These are phyloP conservation scores for Scorias spongiosa DNA, from an alignment of 2,329 filamentous ascomycete genomes.

Conservation along the genomic window DNA sequence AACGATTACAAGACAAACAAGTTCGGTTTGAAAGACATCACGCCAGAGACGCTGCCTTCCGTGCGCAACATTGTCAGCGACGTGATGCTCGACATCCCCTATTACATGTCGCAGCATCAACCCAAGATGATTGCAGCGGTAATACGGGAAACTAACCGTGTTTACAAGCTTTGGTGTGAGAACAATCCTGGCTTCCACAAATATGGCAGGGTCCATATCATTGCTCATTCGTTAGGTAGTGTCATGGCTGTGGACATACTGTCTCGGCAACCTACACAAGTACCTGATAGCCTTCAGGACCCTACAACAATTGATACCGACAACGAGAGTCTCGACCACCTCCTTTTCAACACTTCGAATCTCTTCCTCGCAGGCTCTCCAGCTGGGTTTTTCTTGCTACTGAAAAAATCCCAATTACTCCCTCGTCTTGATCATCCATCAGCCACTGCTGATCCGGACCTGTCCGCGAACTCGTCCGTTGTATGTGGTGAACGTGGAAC, in stretches of 20 bases:
- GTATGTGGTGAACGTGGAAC: conserved; percentile 65
- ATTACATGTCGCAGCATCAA: conserved; percentile 94
- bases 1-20: conserved; percentile 44
- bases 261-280: conserved; percentile 66
- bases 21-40: conserved; percentile 72
- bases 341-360: conserved; percentile 85
- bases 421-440: conserved; percentile 66
- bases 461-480: conserved; percentile 30
- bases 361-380: conserved; percentile 84
- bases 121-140: conserved; percentile 85
- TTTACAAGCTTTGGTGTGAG: conserved; percentile 87
- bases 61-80: conserved; percentile 88
- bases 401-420: conserved; percentile 57
- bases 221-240: conserved; percentile 86
- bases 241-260: conserved; percentile 90
- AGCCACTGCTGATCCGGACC: conserved; percentile 52
- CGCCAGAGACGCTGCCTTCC: conserved; percentile 74
- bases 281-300: conserved; percentile 32
- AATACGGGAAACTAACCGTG: conserved; percentile 77
- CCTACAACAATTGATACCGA: conserved; percentile 14
- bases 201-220: conserved; percentile 72
- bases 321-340: conserved; percentile 32
- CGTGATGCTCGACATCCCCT: conserved; percentile 96
- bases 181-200: conserved; percentile 77
- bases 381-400: conserved; percentile 77